Evolutionary conservation across 345 rosid species (phyloP), one percentile per base, ranked within the genome.

Genomic region (Laguncularia racemosa): DNA sequence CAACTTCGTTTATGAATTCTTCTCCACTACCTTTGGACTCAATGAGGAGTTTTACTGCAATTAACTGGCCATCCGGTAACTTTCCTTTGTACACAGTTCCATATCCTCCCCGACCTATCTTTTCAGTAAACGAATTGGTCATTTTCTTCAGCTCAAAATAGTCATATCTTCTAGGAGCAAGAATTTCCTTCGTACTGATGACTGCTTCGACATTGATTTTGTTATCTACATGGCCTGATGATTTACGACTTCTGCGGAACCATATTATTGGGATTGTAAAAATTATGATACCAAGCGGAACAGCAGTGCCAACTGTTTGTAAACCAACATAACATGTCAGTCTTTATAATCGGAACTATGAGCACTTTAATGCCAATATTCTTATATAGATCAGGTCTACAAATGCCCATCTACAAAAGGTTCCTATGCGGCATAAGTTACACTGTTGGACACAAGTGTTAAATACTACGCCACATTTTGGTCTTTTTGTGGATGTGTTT

Each of bases 1-100:
- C 66, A 3, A 82, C 77, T 23, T 77, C 82, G 59, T 81, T 77
- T 5, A 73, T 75, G 47, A 81, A 77, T 2, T 68, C 80, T 59
- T 72, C 73, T 0, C 74, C 67, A 26, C 64, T 16, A 10, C 33
- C 67, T 16, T 55, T 49, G 5, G 64, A 47, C 12, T 65, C 46
- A 4, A 48, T 61, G 8, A 70, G 40, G 20, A 72, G 12, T 52
- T 81, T 77, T 2, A 72, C 67, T 14, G 78, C 76, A 4, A 75
- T 64, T 11, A 56, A 40, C 1, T 52, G 69, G n/a, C 78, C 85
- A 48, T 73, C 71, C 0, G 26, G 20, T 2, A 81, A 28, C 53
- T 70, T 59, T 51, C 80, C 82, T 19, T 28, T 75, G 47, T 73
- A 81, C 6, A 77, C 80, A 12, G 48, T 46, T 1, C 75, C 77